Conservation (phyloP, 345 rosid species). For the Salix purpurea region DNA sequence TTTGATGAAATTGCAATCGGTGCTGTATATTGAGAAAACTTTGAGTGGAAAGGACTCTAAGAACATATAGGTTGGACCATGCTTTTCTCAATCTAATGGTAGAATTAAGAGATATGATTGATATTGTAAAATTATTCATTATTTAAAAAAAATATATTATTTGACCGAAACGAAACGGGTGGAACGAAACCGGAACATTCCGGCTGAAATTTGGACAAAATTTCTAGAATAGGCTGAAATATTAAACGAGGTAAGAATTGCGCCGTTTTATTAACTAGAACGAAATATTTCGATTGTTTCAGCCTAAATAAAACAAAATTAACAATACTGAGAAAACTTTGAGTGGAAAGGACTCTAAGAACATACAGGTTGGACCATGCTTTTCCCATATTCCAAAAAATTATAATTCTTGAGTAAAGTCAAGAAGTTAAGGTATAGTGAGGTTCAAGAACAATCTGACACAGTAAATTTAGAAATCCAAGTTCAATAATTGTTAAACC, state of each 20-base stretch:
- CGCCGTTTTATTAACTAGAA: too few relatives aligned
- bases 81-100: neutral
- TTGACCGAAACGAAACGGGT: too few relatives aligned
- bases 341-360: neutral
- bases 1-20: neutral
- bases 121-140: too few relatives aligned
- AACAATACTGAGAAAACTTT: neutral
- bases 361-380: neutral
- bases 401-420: neutral
- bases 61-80: neutral
- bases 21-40: neutral
- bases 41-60: neutral
- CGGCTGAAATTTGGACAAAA: too few relatives aligned
- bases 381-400: neutral
- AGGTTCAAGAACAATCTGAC: neutral
- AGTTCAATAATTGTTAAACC: neutral
- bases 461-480: neutral
- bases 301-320: too few relatives aligned
- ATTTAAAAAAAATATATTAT: too few relatives aligned
- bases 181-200: rapidly evolving
- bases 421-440: neutral
- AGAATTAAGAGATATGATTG: too few relatives aligned
- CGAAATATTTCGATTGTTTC: too few relatives aligned
- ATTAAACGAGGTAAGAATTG: too few relatives aligned
- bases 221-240: rapidly evolving